Conservation (phyloP, 768 basidiomycete species). For the Russula sp. region DNA sequence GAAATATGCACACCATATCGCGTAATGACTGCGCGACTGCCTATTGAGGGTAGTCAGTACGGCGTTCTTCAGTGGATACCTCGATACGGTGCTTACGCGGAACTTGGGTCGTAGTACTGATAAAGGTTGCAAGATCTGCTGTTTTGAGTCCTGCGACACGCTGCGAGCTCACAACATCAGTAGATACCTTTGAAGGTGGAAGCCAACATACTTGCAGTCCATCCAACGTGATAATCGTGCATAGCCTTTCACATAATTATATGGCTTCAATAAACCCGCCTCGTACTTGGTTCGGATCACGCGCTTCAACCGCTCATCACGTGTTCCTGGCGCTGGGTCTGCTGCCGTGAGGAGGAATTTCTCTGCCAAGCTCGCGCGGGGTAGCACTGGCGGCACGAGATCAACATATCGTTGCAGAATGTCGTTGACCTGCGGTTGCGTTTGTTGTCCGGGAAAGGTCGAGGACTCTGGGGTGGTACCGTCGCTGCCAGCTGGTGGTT, state of each 20-base stretch:
- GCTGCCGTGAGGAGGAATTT: conserved; percentile 89
- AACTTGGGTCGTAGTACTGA: conserved; percentile 83
- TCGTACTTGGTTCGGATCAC: conserved; percentile 97
- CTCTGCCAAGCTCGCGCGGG: conserved; percentile 76
- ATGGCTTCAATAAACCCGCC: conserved; percentile 89
- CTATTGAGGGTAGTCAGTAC: conserved; percentile 31
- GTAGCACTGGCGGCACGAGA: conserved; percentile 49
- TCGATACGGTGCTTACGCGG: conserved; percentile 43
- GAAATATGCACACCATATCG: conserved; percentile 53
- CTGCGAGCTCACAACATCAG: conserved; percentile 34
- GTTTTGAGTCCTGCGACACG: conserved; percentile 85
- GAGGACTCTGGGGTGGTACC: conserved; percentile 20
- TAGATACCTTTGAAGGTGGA: conserved; percentile 16
- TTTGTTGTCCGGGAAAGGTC: conserved; percentile 24
- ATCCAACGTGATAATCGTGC: conserved; percentile 90
- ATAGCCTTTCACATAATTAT: conserved; percentile 96
- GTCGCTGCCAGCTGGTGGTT: background rate
- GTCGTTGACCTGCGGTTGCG: conserved; percentile 13
- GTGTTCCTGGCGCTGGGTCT: conserved; percentile 85
- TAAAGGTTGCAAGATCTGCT: conserved; percentile 85
- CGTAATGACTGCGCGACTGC: conserved; percentile 79
- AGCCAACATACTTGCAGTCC: conserved; percentile 69
- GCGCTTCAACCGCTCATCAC: conserved; percentile 82
- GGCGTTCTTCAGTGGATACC: conserved; percentile 1
- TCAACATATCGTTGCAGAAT: conserved; percentile 33